Evolutionary conservation across 208 protist genomes (phyloP), one percentile per base, ranked within the genome.

Genomic region (Leishmania mexicana): DNA sequence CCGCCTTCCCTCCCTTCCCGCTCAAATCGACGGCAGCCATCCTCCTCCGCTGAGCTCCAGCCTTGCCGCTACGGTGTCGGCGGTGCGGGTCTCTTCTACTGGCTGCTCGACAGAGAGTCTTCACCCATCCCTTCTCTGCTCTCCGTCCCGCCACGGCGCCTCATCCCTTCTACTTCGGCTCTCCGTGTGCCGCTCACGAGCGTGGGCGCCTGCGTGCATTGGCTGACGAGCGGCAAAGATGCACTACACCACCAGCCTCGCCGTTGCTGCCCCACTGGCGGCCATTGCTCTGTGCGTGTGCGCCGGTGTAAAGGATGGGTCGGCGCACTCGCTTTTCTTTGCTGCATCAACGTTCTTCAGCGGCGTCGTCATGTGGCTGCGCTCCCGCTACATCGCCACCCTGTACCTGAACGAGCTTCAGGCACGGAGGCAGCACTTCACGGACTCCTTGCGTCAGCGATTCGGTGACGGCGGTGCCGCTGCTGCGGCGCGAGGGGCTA

Each of bases 341-440:
- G 86, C 88, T 19, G 79, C 76, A 1, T 84, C 86, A 24, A 81
- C 79, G 21, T 91, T 86, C 0, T 49, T 89, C 19, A 68, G 81
- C 31, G 88, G 81, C 1, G 51, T 81, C 21, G 13, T 88, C 0
- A 65, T 94, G 68, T 95, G 88, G 85, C 60, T 96, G n/a, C 84
- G 82, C 40, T 88, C 88, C 0, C 76, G 90, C 65, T 88, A 84
- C 58, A n/a, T 96, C 31, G 91, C 88, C 24, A 75, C 40, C 3
- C 65, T 53, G 10, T 96, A 93, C 72, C 35, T 94, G 6, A 76
- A 58, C 3, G 89, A 92, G 84, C 83, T 84, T 6, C 76, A 83
- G 31, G 51, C 64, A 24, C 85, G 87, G 7, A 77, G 85, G 38
- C 58, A 64, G 65, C 5, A 19, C 1, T 85, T 80, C 19, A 54